These are phyloP conservation scores for Erodium chrysanthum DNA, from an alignment of 441 rosid genomes.

Conservation along the genomic window DNA sequence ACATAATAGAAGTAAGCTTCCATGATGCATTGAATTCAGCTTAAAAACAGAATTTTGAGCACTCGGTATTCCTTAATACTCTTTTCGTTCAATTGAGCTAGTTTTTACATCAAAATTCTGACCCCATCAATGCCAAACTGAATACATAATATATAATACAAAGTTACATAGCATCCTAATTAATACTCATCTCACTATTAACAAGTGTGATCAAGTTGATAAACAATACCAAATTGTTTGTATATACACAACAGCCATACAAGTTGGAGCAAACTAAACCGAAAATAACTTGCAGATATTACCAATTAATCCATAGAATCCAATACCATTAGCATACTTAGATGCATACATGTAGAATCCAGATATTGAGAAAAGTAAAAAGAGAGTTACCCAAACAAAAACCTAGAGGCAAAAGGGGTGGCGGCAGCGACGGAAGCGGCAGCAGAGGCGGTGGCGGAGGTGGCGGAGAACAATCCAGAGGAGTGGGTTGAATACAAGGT, in stretches of 20 bases:
- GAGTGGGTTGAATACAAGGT: slow-evolving; percentile 39
- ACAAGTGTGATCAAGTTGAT: neutral
- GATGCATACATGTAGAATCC: neutral
- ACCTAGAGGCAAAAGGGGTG: slow-evolving; percentile 66
- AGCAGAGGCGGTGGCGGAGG: slow-evolving; percentile 47
- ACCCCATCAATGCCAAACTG: neutral
- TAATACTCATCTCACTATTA: neutral
- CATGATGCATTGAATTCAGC: neutral
- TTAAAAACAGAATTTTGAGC: neutral
- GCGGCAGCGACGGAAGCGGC: slow-evolving; percentile 29
- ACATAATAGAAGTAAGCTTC: neutral
- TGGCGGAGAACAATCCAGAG: slow-evolving; percentile 46
- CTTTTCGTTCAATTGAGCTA: neutral
- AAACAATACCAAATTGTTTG: no score
- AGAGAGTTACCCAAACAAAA: slow-evolving; percentile 58
- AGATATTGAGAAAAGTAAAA: neutral
- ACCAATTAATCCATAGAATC: neutral
- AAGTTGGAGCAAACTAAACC: neutral
- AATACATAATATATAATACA: neutral
- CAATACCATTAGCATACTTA: neutral
- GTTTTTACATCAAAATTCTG: neutral
- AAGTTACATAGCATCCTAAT: neutral
- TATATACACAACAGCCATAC: no score
- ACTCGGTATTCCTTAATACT: neutral
- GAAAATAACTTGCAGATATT: neutral